Base-by-base conservation (phyloP, 1,284 basidiomycete species). In the Pseudozyma thailandica region DNA sequence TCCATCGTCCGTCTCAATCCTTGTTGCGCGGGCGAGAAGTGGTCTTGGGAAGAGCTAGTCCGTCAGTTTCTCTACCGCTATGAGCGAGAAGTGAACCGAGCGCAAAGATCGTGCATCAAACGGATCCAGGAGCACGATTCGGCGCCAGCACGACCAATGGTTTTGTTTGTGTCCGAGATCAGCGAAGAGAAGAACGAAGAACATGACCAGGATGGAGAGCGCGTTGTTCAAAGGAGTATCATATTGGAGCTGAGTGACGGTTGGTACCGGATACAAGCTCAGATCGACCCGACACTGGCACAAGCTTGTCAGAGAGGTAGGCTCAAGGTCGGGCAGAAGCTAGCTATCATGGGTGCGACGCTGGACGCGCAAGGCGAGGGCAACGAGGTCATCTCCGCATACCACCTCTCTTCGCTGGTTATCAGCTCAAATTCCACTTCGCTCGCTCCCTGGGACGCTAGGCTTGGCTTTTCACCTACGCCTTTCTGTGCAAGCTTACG, bases 231-330 rank as follows among this genome's bases (percentile, higher is more conserved):
- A 2, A 62, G 44, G 23, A 50, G 20, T 26, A 54, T 47, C 6
- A 30, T 61, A 86, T 84, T 94, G 6, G 94, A 96, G 82, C 85
- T 98, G 13, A 94, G 93, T 0, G 96, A 98, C 79, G 95, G 95
- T 9, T 98, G 95, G 96, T 98, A 98, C 78, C 86, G 89, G 30
- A 86, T 98, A 13, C 88, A 89, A 12, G 91, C 92, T 0, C 86
- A 86, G 37, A 66, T 93, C 6, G 94, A 98, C 82, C 85, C 86
- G 13, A 87, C 90, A 2, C 85, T 98, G 9, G 86, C 86, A 1
- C 86, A 90, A 23, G 95, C 93, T 0, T 85, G 91, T 6, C 84
- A 84, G 35, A 87, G 86, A 20, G 89, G 90, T 0, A 86, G 87
- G 42, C 87, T 98, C 44, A 84, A 85, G 25, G 85, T 91, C 1